Evolutionary conservation across 192 early-diverging fungal species (phyloP).

Genomic region (Mortierella antarctica): DNA sequence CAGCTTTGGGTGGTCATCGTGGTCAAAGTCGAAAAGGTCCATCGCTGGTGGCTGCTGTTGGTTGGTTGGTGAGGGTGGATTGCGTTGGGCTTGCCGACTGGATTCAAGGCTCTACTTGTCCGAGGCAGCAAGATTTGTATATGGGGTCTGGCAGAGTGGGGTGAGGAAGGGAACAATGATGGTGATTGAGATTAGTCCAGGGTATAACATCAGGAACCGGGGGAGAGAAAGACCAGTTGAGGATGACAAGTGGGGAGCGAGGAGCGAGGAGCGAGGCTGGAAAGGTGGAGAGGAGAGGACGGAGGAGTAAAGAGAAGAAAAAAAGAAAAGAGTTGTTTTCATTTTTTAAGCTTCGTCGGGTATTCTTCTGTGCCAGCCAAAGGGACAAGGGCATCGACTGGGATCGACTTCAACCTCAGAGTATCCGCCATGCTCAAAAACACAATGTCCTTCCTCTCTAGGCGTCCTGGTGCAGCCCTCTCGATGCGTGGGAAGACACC

Average conservation of each 20-base stretch:
- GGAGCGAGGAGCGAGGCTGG: neutral
- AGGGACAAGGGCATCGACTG: no score
- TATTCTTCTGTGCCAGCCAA: neutral
- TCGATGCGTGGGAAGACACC: no score
- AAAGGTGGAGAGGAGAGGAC: neutral
- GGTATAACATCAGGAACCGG: slow-evolving; percentile 46
- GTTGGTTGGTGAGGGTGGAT: neutral
- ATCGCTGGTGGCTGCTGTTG: slow-evolving; percentile 26
- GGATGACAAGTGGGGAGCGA: neutral
- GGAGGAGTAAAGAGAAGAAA: neutral
- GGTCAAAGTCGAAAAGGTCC: slow-evolving; percentile 63
- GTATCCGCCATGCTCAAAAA: no score
- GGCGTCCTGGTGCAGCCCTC: no score
- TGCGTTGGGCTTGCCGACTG: neutral
- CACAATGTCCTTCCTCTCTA: no score
- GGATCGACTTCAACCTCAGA: no score
- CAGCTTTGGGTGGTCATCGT: slow-evolving; percentile 57
- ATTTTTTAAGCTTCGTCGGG: neutral
- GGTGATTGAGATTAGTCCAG: slow-evolving; percentile 12
- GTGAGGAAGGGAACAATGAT: slow-evolving; percentile 47
- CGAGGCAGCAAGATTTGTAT: slow-evolving; percentile 1
- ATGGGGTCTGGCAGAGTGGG: slow-evolving; percentile 40
- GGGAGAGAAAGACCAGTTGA: slow-evolving; percentile 3
- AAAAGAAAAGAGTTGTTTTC: slow-evolving; percentile 5
- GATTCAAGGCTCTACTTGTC: slow-evolving; percentile 15